Evolutionary conservation across 2,329 filamentous ascomycete species (phyloP), one percentile per base, ranked within the genome.

Genomic region (Xylogone sp.): DNA sequence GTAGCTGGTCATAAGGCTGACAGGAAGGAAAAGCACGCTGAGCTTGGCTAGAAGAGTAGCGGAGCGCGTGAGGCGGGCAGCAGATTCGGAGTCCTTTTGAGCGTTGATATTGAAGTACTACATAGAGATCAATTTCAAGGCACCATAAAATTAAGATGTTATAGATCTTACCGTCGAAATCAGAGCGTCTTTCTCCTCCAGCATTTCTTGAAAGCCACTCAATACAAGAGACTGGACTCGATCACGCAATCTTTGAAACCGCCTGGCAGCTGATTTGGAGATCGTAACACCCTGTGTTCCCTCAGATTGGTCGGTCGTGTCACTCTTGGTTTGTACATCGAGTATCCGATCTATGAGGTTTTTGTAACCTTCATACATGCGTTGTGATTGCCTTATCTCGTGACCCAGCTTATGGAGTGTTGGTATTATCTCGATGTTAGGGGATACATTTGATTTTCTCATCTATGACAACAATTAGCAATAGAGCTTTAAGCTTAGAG

Each of bases 51-150:
- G 74, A 4, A 91, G 71, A 3, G 89, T 82, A 3, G 87, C 88
- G 56, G 86, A 84, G 52, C 86, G 75, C 0, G 86, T 90, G 19
- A 91, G 75, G 19, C 84, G 78, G 53, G 88, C 86, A 10, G 89
- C 87, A 3, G 83, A 81, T 56, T 83, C 79, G 0, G 86, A 88
- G 66, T 90, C 86, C 64, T 87, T 89, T 62, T 90, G 82, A 18
- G 86, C 82, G 52, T 87, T 88, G 56, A 91, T 76, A 65, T 87
- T 89, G 75, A 90, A 90, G 65, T 90, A 90, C 84, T 88, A 53
- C 21, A 34, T 9, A 13, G n/a, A 3, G 59, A 27, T 53, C 47
- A 63, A 53, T 60, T 43, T 34, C n/a, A 43, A 6, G 20, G 29
- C 12, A 39, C 27, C 43, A 45, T 47, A 43, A 45, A 9, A 8